Percentiles rank a stretch among this genome's conserved stretches.
These are phyloP conservation scores for Xanthoconium stramineum DNA, from an alignment of 768 basidiomycete species.

Conservation along the genomic window DNA sequence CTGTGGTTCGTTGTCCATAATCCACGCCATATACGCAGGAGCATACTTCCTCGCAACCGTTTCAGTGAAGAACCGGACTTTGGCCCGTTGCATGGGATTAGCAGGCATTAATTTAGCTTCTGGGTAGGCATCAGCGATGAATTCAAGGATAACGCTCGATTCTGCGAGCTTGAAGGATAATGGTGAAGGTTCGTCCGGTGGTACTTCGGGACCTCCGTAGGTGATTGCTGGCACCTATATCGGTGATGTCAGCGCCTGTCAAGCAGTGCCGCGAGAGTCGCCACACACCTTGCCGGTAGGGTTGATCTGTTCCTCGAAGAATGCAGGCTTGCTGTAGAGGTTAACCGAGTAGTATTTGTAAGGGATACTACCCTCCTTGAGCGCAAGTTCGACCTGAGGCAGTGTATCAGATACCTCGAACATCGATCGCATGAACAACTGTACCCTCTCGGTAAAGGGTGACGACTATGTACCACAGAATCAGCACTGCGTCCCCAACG, in stretches of 20 bases:
- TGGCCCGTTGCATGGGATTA: constrained; percentile 52
- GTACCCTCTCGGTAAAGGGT: no score
- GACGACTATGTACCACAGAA: no score
- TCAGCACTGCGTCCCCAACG: no score
- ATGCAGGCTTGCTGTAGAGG: constrained; percentile 58
- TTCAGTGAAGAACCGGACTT: constrained; percentile 60
- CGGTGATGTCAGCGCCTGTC: not conserved
- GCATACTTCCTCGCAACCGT: constrained; percentile 42
- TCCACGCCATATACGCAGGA: constrained; percentile 35
- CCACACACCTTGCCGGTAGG: constrained; percentile 55
- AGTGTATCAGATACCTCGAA: no score
- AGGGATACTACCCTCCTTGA: constrained; percentile 48
- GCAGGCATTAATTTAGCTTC: constrained; percentile 44
- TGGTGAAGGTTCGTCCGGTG: constrained; percentile 52
- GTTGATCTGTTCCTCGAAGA: constrained; percentile 61
- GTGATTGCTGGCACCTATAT: constrained; percentile 48
- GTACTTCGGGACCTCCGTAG: constrained; percentile 54
- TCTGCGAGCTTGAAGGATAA: constrained; percentile 60
- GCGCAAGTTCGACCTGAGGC: constrained; percentile 50
- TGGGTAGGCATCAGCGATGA: constrained; percentile 56
- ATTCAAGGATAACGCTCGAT: constrained; percentile 60
- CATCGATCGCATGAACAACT: no score
- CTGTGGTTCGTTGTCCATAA: constrained; percentile 36
- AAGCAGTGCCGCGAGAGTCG: not conserved
- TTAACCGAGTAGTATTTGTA: constrained; percentile 54